Conservation (phyloP, 1,284 basidiomycete genomes). For the Ustilago hordei region DNA sequence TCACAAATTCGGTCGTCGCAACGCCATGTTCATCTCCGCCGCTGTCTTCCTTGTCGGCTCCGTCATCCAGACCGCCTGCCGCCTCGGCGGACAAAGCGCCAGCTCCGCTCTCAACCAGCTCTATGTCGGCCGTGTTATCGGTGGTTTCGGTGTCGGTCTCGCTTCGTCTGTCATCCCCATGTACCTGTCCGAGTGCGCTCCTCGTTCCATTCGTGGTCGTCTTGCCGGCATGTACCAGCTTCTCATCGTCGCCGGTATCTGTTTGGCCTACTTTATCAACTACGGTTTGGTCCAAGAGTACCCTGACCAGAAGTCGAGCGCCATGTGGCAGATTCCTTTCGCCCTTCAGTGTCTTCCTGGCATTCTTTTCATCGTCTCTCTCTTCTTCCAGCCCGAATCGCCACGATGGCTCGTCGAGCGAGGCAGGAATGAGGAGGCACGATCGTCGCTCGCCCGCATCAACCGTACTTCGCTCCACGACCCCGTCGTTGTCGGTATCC, state of each 20-base stretch:
- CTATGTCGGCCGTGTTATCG: conserved; percentile 60
- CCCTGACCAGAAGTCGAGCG: conserved; percentile 30
- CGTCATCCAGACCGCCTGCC: conserved; percentile 59
- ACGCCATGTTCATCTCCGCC: conserved; percentile 57
- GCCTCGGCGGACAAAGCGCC: conserved; percentile 48
- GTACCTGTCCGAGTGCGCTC: conserved; percentile 65
- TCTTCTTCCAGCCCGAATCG: conserved; percentile 64
- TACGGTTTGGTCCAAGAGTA: conserved; percentile 44
- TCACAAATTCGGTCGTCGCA: conserved; percentile 59
- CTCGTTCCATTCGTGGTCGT: conserved; percentile 67
- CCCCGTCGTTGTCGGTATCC: conserved; percentile 33
- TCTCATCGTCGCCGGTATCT: conserved; percentile 63
- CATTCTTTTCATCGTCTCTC: conserved; percentile 51
- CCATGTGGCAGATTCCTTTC: conserved; percentile 64
- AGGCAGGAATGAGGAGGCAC: conserved; percentile 35
- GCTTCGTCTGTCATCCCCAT: conserved; percentile 62
- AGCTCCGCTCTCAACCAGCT: conserved; percentile 54
- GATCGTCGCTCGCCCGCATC: conserved; percentile 34
- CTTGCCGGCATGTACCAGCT: conserved; percentile 72
- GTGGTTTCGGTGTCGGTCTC: conserved; percentile 47
- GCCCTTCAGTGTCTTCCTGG: conserved; percentile 66
- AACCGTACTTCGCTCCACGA: conserved; percentile 18
- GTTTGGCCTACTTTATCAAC: conserved; percentile 48
- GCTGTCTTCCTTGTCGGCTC: conserved; percentile 63
- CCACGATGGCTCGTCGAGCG: conserved; percentile 64